These are phyloP conservation scores for Penicillium sp. DNA, from an alignment of 2,329 filamentous ascomycete species.

Conservation along the genomic window DNA sequence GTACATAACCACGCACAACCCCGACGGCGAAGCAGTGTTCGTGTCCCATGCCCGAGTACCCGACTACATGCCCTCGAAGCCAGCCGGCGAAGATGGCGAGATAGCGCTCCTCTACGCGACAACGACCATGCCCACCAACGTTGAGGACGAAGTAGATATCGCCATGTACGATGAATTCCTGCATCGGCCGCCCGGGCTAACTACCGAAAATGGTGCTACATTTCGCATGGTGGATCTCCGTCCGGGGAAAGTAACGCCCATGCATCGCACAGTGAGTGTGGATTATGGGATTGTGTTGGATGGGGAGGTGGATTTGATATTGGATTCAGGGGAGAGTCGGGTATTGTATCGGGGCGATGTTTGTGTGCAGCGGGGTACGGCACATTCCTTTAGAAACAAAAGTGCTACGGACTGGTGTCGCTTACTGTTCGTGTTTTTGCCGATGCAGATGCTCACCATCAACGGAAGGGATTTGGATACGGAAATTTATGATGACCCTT, in stretches of 20 bases:
- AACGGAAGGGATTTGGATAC: constrained; percentile 56
- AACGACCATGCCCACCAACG: constrained; percentile 24
- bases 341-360: constrained; percentile 37
- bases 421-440: constrained; percentile 33
- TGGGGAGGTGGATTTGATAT: constrained; percentile 35
- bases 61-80: constrained; percentile 31
- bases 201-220: constrained; percentile 30
- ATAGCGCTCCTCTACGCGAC: constrained; percentile 33
- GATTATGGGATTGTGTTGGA: constrained; percentile 41
- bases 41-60: constrained; percentile 33
- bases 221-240: constrained; percentile 36
- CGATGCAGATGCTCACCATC: constrained; percentile 32
- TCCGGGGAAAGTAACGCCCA: constrained; percentile 32
- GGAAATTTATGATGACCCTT: constrained; percentile 29
- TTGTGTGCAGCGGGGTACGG: constrained; percentile 33
- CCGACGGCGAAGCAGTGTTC: constrained; percentile 38
- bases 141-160: constrained; percentile 34
- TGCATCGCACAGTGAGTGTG: constrained; percentile 39
- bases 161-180: constrained; percentile 34
- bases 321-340: constrained; percentile 36
- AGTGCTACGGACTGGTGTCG: constrained; percentile 29
- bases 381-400: constrained; percentile 30
- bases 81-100: constrained; percentile 30
- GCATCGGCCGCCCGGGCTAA: constrained; percentile 34
- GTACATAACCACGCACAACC: constrained; percentile 40